Conservation (phyloP, 306 rosid species). For the Calophaca sinica region DNA sequence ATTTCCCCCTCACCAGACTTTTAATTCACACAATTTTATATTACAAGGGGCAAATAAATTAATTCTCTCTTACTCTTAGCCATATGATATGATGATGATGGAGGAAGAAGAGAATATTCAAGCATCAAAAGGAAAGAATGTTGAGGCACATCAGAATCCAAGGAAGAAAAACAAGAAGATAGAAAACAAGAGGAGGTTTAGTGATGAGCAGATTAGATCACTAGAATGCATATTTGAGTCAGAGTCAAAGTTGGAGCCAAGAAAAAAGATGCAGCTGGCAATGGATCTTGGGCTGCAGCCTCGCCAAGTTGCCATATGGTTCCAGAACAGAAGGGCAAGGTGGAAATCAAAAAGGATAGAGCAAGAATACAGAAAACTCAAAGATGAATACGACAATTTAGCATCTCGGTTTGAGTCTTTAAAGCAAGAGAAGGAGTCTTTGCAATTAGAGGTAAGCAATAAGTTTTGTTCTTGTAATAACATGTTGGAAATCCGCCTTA, state of each 20-base stretch:
- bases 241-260: constrained; percentile 85
- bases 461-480: constrained; percentile 14
- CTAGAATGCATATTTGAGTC: constrained; percentile 79
- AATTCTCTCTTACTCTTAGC: background rate
- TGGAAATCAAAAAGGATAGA: constrained; percentile 90
- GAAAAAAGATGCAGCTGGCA: constrained; percentile 82
- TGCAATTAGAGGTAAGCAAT: constrained; percentile 69
- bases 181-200: constrained; percentile 76
- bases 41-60: constrained; percentile 2
- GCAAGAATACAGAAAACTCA: constrained; percentile 71
- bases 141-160: constrained; percentile 43
- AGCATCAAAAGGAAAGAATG: constrained; percentile 48
- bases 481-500: too few relatives aligned
- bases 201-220: constrained; percentile 75
- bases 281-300: constrained; percentile 90
- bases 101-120: constrained; percentile 59
- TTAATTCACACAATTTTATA: constrained; percentile 41
- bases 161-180: constrained; percentile 66
- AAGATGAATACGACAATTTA: constrained; percentile 67
- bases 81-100: constrained; percentile 49
- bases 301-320: constrained; percentile 95
- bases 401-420: constrained; percentile 67
- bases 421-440: constrained; percentile 75
- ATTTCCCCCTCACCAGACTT: constrained; percentile 42
- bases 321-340: constrained; percentile 95